Evolutionary conservation across 2,329 filamentous ascomycete genomes (phyloP).

Genomic region (Calonectria naviculata): DNA sequence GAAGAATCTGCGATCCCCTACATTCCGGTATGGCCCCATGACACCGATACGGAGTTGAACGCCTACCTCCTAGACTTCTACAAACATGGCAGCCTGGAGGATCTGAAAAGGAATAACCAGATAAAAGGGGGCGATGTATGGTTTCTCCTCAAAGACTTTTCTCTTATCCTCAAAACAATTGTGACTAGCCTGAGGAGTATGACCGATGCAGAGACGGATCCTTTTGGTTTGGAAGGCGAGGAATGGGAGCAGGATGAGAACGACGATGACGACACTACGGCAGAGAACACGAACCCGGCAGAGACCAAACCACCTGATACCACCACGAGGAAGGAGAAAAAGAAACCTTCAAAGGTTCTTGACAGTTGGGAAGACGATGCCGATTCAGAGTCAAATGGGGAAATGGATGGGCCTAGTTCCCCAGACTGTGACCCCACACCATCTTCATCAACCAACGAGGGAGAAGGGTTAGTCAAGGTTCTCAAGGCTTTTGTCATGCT

Average conservation of each 20-base stretch:
- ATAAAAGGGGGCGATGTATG: slow-evolving; percentile 76
- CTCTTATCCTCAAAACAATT: slow-evolving; percentile 74
- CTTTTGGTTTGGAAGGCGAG: slow-evolving; percentile 35
- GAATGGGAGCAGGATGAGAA: slow-evolving; percentile 45
- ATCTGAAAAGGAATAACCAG: slow-evolving; percentile 72
- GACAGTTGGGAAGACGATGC: slow-evolving; percentile 57
- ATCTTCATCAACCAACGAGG: slow-evolving; percentile 42
- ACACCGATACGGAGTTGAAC: slow-evolving; percentile 64
- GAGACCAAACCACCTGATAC: neutral
- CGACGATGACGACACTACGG: slow-evolving; percentile 30
- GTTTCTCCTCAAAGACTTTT: slow-evolving; percentile 74
- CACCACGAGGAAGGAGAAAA: slow-evolving; percentile 12
- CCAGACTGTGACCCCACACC: neutral
- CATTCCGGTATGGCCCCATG: slow-evolving; percentile 69
- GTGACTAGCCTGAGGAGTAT: slow-evolving; percentile 71
- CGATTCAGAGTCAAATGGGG: slow-evolving; percentile 43
- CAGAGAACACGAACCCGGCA: neutral
- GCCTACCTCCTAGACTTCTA: slow-evolving; percentile 82
- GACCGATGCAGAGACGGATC: slow-evolving; percentile 48
- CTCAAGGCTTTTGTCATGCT: slow-evolving; percentile 68
- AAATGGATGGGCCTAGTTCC: slow-evolving; percentile 26
- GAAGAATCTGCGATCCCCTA: slow-evolving; percentile 80
- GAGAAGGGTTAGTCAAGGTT: slow-evolving; percentile 64
- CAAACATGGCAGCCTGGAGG: slow-evolving; percentile 74
- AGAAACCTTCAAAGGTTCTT: slow-evolving; percentile 32